Percentiles rank a stretch among this genome's conserved stretches.
These are phyloP conservation scores for Pseudogymnoascus sp. DNA, from an alignment of 2,329 filamentous ascomycete genomes.

Conservation along the genomic window DNA sequence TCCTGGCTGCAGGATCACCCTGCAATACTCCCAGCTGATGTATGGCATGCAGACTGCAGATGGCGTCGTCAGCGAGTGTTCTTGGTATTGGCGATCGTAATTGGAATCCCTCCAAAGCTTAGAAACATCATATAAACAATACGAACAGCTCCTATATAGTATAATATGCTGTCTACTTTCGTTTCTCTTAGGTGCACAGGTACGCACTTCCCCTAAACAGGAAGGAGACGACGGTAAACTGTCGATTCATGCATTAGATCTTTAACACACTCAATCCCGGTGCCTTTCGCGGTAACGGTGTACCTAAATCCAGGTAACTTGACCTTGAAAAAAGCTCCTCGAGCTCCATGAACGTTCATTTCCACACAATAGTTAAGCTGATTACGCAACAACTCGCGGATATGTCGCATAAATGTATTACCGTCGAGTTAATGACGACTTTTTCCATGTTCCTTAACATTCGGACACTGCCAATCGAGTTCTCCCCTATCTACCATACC, in stretches of 20 bases:
- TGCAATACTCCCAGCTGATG: background rate
- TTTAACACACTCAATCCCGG: constrained; percentile 26
- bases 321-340: constrained; percentile 36
- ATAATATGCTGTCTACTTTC: background rate
- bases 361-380: constrained; percentile 7
- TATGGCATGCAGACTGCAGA: background rate
- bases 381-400: background rate
- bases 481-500: constrained; percentile 1
- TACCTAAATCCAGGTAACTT: constrained; percentile 36
- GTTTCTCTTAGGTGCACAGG: constrained; percentile 33
- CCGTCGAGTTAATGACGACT: background rate
- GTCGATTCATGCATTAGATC: constrained; percentile 32
- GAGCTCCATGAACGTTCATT: constrained; percentile 23
- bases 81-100: background rate
- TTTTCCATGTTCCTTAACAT: background rate
- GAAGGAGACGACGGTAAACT: constrained; percentile 31
- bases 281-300: constrained; percentile 38
- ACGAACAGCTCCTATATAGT: background rate
- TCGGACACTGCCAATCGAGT: background rate
- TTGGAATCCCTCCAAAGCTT: background rate
- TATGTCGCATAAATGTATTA: background rate
- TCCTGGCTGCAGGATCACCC: background rate
- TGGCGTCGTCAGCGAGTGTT: background rate
- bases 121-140: background rate
- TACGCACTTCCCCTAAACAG: constrained; percentile 31